Evolutionary conservation across 176 grass and related monocot species (phyloP).

Genomic region (Musa schizocarpa): DNA sequence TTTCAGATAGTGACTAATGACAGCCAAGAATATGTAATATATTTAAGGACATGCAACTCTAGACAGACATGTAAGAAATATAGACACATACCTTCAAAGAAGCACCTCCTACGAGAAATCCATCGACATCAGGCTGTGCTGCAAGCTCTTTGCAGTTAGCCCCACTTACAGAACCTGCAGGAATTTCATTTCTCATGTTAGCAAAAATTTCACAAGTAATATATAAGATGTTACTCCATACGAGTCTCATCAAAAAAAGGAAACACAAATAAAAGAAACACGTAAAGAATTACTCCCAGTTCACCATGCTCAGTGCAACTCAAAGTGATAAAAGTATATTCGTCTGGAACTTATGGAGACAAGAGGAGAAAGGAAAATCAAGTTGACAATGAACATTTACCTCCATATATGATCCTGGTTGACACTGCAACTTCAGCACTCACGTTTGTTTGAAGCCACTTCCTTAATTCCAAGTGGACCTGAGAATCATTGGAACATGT

Average conservation of each 20-base stretch:
- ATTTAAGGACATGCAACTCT: too few species aligned
- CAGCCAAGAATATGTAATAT: too few species aligned
- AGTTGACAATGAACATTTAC: slow-evolving; percentile 25
- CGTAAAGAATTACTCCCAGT: not conserved
- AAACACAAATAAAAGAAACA: not conserved
- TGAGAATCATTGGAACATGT: slow-evolving; percentile 4
- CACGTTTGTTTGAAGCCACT: slow-evolving; percentile 69
- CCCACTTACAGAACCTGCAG: slow-evolving; percentile 67
- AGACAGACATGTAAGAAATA: not conserved
- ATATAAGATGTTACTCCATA: too few species aligned
- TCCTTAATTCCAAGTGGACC: slow-evolving; percentile 65
- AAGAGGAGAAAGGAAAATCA: not conserved
- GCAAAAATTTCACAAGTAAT: too few species aligned
- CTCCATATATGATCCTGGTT: slow-evolving; percentile 84
- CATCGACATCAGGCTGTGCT: slow-evolving; percentile 62
- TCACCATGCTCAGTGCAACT: not conserved
- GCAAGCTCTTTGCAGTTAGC: slow-evolving; percentile 68
- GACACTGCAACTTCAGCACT: slow-evolving; percentile 70
- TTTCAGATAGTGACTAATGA: too few species aligned
- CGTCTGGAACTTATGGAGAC: too few species aligned
- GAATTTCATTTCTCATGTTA: not conserved
- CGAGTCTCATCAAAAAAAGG: too few species aligned
- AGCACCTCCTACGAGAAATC: slow-evolving; percentile 89
- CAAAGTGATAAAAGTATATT: not conserved
- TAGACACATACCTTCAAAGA: slow-evolving; percentile 69